Percentiles rank a stretch among this genome's conserved stretches.
Conservation (phyloP, 305 asterid genomes). For the Fraxinus albicans region DNA sequence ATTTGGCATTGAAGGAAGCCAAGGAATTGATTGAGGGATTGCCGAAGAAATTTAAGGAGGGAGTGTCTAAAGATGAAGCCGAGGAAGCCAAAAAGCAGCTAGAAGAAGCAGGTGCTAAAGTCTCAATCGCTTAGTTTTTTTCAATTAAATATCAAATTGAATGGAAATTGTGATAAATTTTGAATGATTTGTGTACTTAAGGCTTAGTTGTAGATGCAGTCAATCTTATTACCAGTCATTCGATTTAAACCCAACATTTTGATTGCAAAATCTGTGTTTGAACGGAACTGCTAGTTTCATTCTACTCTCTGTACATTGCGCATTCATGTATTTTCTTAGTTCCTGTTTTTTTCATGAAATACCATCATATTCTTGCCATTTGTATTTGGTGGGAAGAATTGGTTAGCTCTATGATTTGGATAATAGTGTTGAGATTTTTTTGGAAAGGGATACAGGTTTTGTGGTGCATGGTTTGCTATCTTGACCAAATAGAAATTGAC, state of each 20-base stretch:
- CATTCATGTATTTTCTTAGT: background rate
- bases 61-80: slow-evolving; percentile 74
- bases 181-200: background rate
- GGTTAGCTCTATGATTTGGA: background rate
- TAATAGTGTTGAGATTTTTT: background rate
- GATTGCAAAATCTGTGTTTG: background rate
- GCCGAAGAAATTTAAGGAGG: slow-evolving; percentile 93
- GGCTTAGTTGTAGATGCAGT: background rate
- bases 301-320: background rate
- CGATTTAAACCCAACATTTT: background rate
- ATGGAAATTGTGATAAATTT: background rate
- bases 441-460: background rate
- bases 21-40: slow-evolving; percentile 88
- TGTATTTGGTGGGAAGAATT: background rate
- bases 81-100: slow-evolving; percentile 93
- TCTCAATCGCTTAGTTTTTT: slow-evolving; percentile 52
- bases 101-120: slow-evolving; percentile 78
- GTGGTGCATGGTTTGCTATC: background rate
- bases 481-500: background rate
- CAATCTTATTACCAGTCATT: background rate
- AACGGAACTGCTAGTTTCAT: background rate
- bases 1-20: slow-evolving; percentile 76
- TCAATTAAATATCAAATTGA: background rate
- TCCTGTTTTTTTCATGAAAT: background rate
- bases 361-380: background rate